phyloP scores from a whole-genome alignment of 2,329 filamentous ascomycete genomes.

The Albophoma yamanashiensis region DNA sequence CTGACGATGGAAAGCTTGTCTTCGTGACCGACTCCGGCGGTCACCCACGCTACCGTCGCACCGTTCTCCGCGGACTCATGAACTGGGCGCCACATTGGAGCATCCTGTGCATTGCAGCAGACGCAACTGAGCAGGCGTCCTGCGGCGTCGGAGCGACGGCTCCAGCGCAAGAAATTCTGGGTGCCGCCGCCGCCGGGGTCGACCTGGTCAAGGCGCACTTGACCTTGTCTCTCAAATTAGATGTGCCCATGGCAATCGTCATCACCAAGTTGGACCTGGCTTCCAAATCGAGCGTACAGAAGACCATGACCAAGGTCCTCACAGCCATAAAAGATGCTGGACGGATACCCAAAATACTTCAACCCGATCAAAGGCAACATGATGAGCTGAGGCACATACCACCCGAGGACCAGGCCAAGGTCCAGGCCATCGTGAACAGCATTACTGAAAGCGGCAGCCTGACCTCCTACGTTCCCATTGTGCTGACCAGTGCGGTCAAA shows the following conservation, averaged over 20 bases:
- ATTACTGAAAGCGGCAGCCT: conserved; percentile 33
- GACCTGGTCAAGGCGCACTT: conserved; percentile 73
- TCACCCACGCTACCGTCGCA: conserved; percentile 79
- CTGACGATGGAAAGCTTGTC: conserved; percentile 64
- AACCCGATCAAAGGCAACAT: conserved; percentile 36
- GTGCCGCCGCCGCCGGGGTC: conserved; percentile 42
- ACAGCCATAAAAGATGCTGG: conserved; percentile 67
- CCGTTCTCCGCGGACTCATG: conserved; percentile 78
- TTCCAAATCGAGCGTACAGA: conserved; percentile 58
- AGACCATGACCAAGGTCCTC: conserved; percentile 62
- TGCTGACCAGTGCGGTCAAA: conserved; percentile 78
- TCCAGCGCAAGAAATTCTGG: conserved; percentile 39
- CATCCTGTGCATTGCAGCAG: conserved; percentile 74
- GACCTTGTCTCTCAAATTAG: conserved; percentile 71
- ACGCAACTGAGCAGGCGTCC: conserved; percentile 45
- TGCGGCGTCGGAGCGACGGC: conserved; percentile 28
- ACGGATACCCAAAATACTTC: conserved; percentile 64
- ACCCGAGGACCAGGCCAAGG: conserved; percentile 43
- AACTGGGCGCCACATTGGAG: conserved; percentile 97
- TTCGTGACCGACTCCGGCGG: conserved; percentile 90
- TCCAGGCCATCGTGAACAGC: conserved; percentile 41
- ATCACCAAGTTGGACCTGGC: conserved; percentile 89
- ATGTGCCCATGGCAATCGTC: conserved; percentile 66
- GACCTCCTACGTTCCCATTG: conserved; percentile 60
- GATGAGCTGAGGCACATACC: conserved; percentile 48